Evolutionary conservation across 768 basidiomycete species (phyloP), one percentile per base, ranked within the genome.

Genomic region (Serpula lacrymans): DNA sequence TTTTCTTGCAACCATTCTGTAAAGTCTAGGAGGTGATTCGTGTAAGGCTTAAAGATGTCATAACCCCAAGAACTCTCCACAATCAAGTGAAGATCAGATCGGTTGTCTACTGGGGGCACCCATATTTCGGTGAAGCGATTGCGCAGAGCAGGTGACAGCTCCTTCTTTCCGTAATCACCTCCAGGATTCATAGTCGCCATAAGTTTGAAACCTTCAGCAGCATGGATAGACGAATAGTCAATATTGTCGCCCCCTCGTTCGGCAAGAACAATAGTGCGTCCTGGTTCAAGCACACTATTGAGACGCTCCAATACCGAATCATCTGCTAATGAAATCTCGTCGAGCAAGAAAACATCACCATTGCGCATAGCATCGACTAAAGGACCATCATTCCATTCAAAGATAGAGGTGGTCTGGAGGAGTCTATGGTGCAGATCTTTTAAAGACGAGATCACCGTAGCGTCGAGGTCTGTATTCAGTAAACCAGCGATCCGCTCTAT

Each of bases 61-160:
- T 74, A 58, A 32, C 66, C 64, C 91, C 92, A 96, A 2, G 79
- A 72, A 38, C 66, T 75, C 9, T 71, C 64, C 18, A 98, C 69
- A 52, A 99, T 95, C 51, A 88, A 71, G 44, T 79, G 70, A 6
- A 95, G 67, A 57, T 99, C 96, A 5, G 57, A 52, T 13, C 80
- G 71, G 44, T 80, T 72, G 42, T 88, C 80, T 22, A 97, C 77
- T 13, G 82, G 68, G 3, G 95, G 94, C 0, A 99, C 96, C 95
- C 96, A 99, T 23, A 99, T 95, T 60, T 99, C 96, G 3, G 96
- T 99, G 65, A 99, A 99, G 4, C 96, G 81, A 64, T 98, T 99
- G 14, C 96, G 81, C 27, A 99, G 70, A 0, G 96, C 96, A 23
- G 94, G 95, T 2, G 96, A 98, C 2, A 99, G 69, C 57, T 99